phyloP scores from a whole-genome alignment of 768 basidiomycete species.

The Cantharellus cinnabarinus region DNA sequence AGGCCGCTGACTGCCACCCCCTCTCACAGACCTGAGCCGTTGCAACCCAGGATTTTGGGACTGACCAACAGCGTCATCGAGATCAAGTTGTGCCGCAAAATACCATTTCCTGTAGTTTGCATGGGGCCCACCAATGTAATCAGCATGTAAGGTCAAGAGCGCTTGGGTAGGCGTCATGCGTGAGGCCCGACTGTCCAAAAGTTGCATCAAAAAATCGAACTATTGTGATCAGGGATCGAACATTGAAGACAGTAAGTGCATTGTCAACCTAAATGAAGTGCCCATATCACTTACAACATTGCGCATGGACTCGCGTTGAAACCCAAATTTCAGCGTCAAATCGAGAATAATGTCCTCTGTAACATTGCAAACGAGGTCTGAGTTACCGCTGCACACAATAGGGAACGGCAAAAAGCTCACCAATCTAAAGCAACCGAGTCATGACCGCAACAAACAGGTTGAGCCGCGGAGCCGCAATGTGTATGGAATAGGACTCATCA shows the following conservation, averaged over 20 bases:
- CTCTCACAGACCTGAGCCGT: constrained; percentile 63
- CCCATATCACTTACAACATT: constrained; percentile 47
- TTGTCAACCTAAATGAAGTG: not conserved
- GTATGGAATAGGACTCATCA: not conserved
- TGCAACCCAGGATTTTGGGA: constrained; percentile 78
- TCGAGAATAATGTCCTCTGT: constrained; percentile 97
- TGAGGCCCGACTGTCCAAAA: constrained; percentile 88
- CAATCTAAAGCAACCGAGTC: no score
- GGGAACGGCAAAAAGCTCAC: no score
- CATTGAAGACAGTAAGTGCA: not conserved
- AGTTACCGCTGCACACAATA: no score
- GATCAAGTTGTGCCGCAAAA: constrained; percentile 95
- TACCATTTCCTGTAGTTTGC: constrained; percentile 99
- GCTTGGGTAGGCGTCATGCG: constrained; percentile 96
- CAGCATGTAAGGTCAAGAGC: constrained; percentile 84
- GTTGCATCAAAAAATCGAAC: constrained; percentile 98
- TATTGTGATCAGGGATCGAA: constrained; percentile 15
- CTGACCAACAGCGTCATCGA: constrained; percentile 90
- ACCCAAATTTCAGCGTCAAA: constrained; percentile 96
- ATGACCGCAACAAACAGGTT: no score
- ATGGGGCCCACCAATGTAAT: constrained; percentile 96
- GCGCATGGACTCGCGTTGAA: constrained; percentile 85
- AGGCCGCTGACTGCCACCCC: constrained; percentile 35
- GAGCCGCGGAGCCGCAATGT: not conserved
- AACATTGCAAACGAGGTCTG: constrained; percentile 16